These are phyloP conservation scores for Ogataea degrootiae DNA, from an alignment of 805 yeast genomes.

Conservation along the genomic window DNA sequence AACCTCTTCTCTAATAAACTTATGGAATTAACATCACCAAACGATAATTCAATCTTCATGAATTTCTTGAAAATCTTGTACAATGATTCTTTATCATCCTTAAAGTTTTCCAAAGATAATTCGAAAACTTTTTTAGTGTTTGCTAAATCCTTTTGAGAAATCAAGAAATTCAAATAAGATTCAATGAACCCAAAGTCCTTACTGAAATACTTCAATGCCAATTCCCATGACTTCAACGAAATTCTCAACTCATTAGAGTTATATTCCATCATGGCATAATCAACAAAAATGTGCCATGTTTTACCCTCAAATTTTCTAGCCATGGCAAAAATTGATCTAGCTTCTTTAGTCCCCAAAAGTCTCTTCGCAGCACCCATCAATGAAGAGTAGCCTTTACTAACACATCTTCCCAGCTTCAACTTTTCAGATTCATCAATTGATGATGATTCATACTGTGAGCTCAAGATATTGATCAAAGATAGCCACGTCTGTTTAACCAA, in stretches of 20 bases:
- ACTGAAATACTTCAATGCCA: conserved; percentile 58
- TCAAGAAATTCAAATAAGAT: conserved; percentile 68
- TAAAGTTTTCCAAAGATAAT: conserved; percentile 56
- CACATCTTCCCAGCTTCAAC: conserved; percentile 26
- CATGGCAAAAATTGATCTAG: conserved; percentile 65
- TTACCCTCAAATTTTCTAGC: conserved; percentile 60
- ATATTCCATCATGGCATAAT: conserved; percentile 78
- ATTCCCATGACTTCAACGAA: conserved; percentile 71
- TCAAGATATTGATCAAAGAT: conserved; percentile 43
- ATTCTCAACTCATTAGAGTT: conserved; percentile 61
- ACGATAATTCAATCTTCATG: conserved; percentile 62
- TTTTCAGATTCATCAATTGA: conserved; percentile 7
- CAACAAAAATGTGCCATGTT: conserved; percentile 74
- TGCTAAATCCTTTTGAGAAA: conserved; percentile 59
- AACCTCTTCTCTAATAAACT: conserved; percentile 63
- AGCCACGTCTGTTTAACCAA: conserved; percentile 49
- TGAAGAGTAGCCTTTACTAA: conserved; percentile 64
- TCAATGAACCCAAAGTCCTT: conserved; percentile 57
- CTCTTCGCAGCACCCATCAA: conserved; percentile 72
- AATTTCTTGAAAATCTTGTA: conserved; percentile 51
- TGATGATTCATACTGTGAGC: conserved; percentile 31
- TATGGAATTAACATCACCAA: conserved; percentile 67
- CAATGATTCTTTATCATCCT: conserved; percentile 34
- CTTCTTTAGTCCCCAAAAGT: conserved; percentile 41
- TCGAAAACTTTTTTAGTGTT: conserved; percentile 82